Conservation (phyloP, 2,329 filamentous ascomycete genomes). For the Parascedosporium putredinis region DNA sequence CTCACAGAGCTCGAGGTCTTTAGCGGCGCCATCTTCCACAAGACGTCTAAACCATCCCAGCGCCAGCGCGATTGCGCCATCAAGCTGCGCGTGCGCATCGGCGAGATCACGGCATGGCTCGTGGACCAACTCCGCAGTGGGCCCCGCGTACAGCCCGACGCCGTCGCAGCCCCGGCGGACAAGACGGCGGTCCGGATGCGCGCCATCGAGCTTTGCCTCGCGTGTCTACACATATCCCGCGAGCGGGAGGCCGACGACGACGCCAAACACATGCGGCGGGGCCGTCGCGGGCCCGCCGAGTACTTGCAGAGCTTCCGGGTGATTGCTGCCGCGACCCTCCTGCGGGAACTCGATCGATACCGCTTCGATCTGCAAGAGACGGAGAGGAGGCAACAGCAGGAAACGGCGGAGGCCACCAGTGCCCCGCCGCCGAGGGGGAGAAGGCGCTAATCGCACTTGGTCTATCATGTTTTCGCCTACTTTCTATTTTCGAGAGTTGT, state of each 20-base stretch:
- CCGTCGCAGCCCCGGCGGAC: no score
- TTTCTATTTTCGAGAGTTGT: neutral
- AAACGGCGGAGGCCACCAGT: neutral
- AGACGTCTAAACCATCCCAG: conserved; percentile 34
- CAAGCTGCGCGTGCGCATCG: conserved; percentile 41
- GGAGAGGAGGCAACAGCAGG: neutral
- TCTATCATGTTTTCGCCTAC: neutral
- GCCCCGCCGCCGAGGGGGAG: neutral
- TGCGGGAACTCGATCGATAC: conserved; percentile 4
- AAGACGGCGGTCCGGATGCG: neutral
- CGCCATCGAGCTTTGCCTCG: conserved; percentile 4
- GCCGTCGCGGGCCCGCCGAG: neutral
- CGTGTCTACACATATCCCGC: neutral
- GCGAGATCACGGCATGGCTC: conserved; percentile 32
- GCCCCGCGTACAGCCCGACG: neutral
- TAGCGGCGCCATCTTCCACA: conserved; percentile 45
- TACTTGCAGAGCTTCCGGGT: conserved; percentile 2
- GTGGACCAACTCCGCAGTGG: conserved; percentile 23
- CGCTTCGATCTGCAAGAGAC: neutral
- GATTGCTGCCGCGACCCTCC: neutral
- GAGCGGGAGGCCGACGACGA: neutral
- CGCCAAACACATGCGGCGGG: neutral
- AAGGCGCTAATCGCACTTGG: neutral
- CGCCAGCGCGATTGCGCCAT: conserved; percentile 41
- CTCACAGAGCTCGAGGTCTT: conserved; percentile 44